These are phyloP conservation scores for Calonectria montana DNA, from an alignment of 2,329 filamentous ascomycete genomes.

Conservation along the genomic window DNA sequence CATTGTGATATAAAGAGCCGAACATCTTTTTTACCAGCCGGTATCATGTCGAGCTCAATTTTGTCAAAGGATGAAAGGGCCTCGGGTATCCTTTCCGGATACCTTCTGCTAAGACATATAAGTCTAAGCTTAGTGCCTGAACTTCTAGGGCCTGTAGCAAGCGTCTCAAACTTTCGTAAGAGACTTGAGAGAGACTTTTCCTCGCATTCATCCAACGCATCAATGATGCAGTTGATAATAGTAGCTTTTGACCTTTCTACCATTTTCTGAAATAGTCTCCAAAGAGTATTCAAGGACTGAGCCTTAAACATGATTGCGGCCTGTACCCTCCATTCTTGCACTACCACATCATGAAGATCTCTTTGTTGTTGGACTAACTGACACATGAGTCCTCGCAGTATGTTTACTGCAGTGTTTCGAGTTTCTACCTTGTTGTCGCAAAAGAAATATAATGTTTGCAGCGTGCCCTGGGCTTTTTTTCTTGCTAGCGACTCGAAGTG, in stretches of 20 bases:
- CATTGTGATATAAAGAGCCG: background rate
- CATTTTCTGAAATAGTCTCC: background rate
- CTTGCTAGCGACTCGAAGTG: background rate
- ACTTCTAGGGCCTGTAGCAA: background rate
- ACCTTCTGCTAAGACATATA: background rate
- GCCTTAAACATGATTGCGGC: rapidly evolving
- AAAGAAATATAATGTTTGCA: slow-evolving; percentile 23
- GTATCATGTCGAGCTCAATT: background rate
- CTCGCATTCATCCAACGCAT: background rate
- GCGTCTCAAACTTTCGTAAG: background rate
- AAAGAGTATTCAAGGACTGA: background rate
- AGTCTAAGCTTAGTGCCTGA: background rate
- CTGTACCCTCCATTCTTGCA: background rate
- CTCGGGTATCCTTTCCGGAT: slow-evolving; percentile 4
- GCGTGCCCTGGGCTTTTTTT: background rate
- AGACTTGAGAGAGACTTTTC: background rate
- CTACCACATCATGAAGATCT: rapidly evolving
- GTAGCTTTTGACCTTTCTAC: background rate
- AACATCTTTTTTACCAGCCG: background rate
- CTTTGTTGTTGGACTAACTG: background rate
- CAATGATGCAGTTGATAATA: background rate
- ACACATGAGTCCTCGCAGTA: background rate
- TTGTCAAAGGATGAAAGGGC: rapidly evolving
- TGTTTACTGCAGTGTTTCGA: slow-evolving; percentile 19
- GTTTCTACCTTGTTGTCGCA: slow-evolving; percentile 19